A percentile compares a stretch with the other conserved stretches of the same genome.
These are phyloP conservation scores for Imleria badia DNA, from an alignment of 768 basidiomycete genomes.

Conservation along the genomic window DNA sequence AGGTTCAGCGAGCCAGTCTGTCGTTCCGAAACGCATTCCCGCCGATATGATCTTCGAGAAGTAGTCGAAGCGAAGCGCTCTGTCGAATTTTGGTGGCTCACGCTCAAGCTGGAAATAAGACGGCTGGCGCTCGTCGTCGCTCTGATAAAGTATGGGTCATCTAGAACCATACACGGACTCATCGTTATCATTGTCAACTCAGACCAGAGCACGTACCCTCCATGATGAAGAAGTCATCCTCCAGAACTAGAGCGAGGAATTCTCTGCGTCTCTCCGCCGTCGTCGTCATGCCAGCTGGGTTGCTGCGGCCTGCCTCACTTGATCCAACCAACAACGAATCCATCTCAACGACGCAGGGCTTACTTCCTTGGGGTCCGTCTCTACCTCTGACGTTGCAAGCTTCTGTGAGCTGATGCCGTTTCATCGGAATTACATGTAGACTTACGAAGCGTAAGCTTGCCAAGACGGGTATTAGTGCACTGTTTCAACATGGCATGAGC, in stretches of 20 bases:
- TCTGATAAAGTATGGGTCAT: constrained; percentile 76
- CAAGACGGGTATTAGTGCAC: constrained; percentile 64
- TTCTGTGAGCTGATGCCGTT: not conserved
- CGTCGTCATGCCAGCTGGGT: constrained; percentile 76
- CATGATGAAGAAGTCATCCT: constrained; percentile 72
- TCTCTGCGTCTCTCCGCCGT: constrained; percentile 60
- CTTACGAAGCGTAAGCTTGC: constrained; percentile 49
- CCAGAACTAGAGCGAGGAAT: constrained; percentile 60
- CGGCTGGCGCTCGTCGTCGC: constrained; percentile 52
- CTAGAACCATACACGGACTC: constrained; percentile 31
- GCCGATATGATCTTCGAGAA: constrained; percentile 75
- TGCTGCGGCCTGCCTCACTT: constrained; percentile 78
- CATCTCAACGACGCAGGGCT: constrained; percentile 54
- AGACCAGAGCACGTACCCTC: constrained; percentile 49
- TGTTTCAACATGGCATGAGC: not conserved
- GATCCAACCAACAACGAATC: not conserved
- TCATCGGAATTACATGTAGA: constrained; percentile 5
- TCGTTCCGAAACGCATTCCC: constrained; percentile 55
- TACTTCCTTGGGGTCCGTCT: constrained; percentile 68
- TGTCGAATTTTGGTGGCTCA: constrained; percentile 60
- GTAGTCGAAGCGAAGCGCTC: constrained; percentile 80
- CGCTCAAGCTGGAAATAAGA: constrained; percentile 78
- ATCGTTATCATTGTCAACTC: not conserved
- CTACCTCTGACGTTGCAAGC: constrained; percentile 51
- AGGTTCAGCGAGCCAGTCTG: constrained; percentile 54